Evolutionary conservation across 2,329 filamentous ascomycete genomes (phyloP).

Genomic region (Claviceps citrina): DNA sequence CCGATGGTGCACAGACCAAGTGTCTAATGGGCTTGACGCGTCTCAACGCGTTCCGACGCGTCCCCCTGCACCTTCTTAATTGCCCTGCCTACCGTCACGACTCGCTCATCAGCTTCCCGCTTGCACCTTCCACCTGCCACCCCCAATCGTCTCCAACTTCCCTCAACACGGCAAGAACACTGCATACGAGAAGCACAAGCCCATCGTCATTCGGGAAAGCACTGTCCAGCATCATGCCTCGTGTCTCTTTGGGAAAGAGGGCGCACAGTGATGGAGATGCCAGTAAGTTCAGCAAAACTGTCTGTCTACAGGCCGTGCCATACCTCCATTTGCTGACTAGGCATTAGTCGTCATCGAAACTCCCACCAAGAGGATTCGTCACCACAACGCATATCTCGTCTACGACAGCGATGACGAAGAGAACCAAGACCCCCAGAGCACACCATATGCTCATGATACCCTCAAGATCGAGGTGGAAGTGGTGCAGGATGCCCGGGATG

Average conservation of each 20-base stretch:
- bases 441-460: slow-evolving; percentile 17
- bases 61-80: too few relatives aligned
- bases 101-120: slow-evolving; percentile 1
- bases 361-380: slow-evolving; percentile 32
- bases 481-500: slow-evolving; percentile 21
- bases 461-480: slow-evolving; percentile 29
- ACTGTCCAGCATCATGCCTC: slow-evolving; percentile 14
- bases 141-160: neutral
- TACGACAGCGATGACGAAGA: slow-evolving; percentile 45
- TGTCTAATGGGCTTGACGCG: slow-evolving; percentile 17
- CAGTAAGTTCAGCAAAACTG: slow-evolving; percentile 13
- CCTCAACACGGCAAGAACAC: slow-evolving; percentile 1
- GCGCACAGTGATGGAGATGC: slow-evolving; percentile 15
- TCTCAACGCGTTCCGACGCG: slow-evolving; percentile 14
- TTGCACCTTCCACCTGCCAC: slow-evolving; percentile 2
- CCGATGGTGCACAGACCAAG: slow-evolving; percentile 12
- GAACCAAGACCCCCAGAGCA: slow-evolving; percentile 36
- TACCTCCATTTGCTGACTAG: slow-evolving; percentile 1
- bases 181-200: slow-evolving; percentile 2
- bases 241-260: slow-evolving; percentile 21
- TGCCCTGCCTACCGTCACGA: slow-evolving; percentile 6
- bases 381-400: slow-evolving; percentile 23
- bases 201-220: slow-evolving; percentile 8
- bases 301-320: neutral
- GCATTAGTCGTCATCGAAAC: slow-evolving; percentile 14